Conservation (phyloP, 768 basidiomycete species). For the Symmetrospora coprosmae region DNA sequence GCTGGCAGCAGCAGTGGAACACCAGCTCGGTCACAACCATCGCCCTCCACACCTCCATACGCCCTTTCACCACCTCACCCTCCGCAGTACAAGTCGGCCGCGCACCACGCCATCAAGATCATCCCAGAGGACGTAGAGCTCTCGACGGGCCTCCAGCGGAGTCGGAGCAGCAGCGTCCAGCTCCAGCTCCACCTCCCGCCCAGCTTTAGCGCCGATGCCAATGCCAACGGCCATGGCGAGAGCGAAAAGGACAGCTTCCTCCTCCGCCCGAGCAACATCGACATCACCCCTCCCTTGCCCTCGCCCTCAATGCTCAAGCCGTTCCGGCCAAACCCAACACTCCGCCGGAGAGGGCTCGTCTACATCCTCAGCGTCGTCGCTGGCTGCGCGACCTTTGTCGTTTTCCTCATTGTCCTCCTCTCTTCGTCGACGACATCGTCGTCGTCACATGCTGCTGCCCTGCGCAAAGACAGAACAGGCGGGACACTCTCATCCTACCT, state of each 20-base stretch:
- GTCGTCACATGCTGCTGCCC: too few species aligned
- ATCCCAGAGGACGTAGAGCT: slow-evolving; percentile 19
- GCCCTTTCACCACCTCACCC: too few species aligned
- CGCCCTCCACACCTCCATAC: too few species aligned
- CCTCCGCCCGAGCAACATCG: too few species aligned
- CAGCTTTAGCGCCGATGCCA: not conserved
- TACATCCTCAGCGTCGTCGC: slow-evolving; percentile 3
- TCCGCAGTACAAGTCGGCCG: too few species aligned
- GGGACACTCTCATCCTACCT: slow-evolving; percentile 19
- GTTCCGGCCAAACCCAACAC: slow-evolving; percentile 3
- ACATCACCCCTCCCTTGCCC: not conserved
- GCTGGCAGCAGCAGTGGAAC: too few species aligned
- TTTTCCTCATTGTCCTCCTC: slow-evolving; percentile 1
- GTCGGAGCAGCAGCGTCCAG: slow-evolving; percentile 6
- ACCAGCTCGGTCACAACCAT: too few species aligned
- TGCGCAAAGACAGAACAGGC: too few species aligned
- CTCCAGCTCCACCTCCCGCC: slow-evolving; percentile 15
- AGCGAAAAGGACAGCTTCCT: too few species aligned
- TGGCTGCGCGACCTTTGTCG: not conserved
- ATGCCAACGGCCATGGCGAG: too few species aligned
- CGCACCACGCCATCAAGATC: slow-evolving; percentile 20
- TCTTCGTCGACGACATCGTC: not conserved
- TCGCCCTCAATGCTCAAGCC: slow-evolving; percentile 15
- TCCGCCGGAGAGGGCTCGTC: not conserved
- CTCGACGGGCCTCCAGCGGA: slow-evolving; percentile 1